Evolutionary conservation across 306 rosid species (phyloP), one percentile per base, ranked within the genome.

Genomic region (Malus fusca): DNA sequence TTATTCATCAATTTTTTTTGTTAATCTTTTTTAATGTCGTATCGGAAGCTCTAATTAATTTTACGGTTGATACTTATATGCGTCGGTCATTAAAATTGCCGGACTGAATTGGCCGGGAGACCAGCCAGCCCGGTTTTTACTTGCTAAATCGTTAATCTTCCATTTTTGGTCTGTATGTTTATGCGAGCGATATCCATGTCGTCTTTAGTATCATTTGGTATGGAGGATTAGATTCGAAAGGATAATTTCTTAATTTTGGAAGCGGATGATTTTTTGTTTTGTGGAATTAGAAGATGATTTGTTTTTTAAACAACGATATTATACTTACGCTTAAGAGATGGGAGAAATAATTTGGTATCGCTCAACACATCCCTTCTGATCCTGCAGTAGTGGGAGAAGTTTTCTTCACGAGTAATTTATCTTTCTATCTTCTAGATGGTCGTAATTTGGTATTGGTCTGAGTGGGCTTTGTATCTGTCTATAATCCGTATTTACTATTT

Each of bases 1-100:
- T 81, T 79, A 84, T 91, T 87, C 85, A 85, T 85, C 88, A 77
- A 82, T 84, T 64, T 66, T 84, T 87, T 62, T 75, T 78, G 80
- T 80, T 83, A 15, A 59, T 60, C 52, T 60, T 52, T 43, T 19
- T 64, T 68, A 14, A 26, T 14, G 4, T 4, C 66, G 66, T 26
- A 51, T 5, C 55, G 55, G 55, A 51, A 51, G 55, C 17, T 60
- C 66, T 25, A 5, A 17, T 63, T 28, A 4, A 61, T 26, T 61
- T 61, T 61, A 2, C 15, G n/a, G 26, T 2, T 4, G 21, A 2
- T 33, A 5, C 21, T 40, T 73, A 11, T 23, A 43, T 59, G 25
- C 3, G 11, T 40, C 55, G 33, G 55, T 73, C 59, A 6, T 42
- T 33, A n/a, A 63, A 55, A 56, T 56, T 13, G 64, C 46, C 44